Evolutionary conservation across 1,284 basidiomycete species (phyloP).

Genomic region (Phlebopus sp.): DNA sequence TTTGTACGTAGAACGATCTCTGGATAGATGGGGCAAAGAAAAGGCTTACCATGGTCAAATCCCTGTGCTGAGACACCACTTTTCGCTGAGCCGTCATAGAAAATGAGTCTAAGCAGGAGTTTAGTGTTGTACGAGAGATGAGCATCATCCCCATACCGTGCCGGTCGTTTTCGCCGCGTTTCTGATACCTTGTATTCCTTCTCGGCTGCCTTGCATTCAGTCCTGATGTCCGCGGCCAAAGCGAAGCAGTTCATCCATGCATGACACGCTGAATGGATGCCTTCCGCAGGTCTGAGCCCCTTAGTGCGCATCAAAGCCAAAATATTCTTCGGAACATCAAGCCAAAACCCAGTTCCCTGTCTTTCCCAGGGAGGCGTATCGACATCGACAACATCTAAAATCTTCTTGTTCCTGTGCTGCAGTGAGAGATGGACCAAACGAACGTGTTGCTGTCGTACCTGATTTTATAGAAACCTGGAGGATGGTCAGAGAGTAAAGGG

Average conservation of each 20-base stretch:
- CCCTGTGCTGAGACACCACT: constrained; percentile 75
- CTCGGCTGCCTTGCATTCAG: constrained; percentile 81
- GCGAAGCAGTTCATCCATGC: constrained; percentile 80
- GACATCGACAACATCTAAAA: constrained; percentile 79
- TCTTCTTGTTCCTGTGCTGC: constrained; percentile 51
- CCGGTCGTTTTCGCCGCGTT: constrained; percentile 72
- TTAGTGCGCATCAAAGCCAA: constrained; percentile 56
- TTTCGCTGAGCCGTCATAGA: constrained; percentile 76
- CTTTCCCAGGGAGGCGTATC: constrained; percentile 79
- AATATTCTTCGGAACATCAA: constrained; percentile 68
- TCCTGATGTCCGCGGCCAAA: constrained; percentile 70
- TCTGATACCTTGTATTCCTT: constrained; percentile 70
- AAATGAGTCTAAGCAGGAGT: constrained; percentile 60
- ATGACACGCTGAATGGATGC: constrained; percentile 85
- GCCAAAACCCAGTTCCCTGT: constrained; percentile 79
- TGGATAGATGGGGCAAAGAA: background rate
- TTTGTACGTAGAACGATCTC: too few species aligned
- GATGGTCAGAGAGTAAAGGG: background rate
- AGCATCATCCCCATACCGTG: constrained; percentile 44
- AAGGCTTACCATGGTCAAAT: constrained; percentile 75
- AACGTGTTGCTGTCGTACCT: constrained; percentile 38
- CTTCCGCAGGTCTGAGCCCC: constrained; percentile 66
- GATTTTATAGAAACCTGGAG: constrained; percentile 58
- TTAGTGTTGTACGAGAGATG: background rate
- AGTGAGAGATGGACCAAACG: background rate